Percentiles rank a stretch among this genome's conserved stretches.
Conservation (phyloP, 441 rosid genomes). For the Erodium chrysanthum region DNA sequence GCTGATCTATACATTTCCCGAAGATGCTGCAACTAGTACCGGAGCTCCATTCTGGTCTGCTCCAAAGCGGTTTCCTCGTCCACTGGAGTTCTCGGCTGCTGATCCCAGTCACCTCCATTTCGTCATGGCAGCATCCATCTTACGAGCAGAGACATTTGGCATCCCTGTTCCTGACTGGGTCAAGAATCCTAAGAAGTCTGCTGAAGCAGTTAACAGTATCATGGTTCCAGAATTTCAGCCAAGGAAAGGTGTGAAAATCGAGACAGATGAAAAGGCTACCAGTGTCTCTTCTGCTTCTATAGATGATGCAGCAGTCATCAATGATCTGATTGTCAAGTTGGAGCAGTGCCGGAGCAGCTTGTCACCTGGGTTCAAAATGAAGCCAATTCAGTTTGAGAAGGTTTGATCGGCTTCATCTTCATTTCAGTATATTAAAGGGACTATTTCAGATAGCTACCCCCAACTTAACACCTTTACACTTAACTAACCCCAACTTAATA, state of each 20-base stretch:
- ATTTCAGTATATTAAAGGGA: not conserved
- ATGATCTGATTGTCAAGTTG: constrained; percentile 45
- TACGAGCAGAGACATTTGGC: constrained; percentile 81
- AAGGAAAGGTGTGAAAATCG: constrained; percentile 63
- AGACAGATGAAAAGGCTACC: constrained; percentile 82
- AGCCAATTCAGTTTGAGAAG: constrained; percentile 87
- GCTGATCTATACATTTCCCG: constrained; percentile 75
- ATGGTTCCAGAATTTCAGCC: constrained; percentile 83
- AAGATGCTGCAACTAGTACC: constrained; percentile 74
- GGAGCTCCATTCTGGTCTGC: constrained; percentile 96
- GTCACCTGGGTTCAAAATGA: constrained; percentile 58
- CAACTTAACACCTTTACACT: too few species aligned
- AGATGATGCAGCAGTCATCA: constrained; percentile 67
- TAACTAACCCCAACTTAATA: too few species aligned
- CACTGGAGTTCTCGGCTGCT: constrained; percentile 56
- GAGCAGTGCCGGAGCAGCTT: constrained; percentile 48
- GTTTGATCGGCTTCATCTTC: constrained; percentile 22
- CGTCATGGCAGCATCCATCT: constrained; percentile 55
- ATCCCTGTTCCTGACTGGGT: constrained; percentile 67
- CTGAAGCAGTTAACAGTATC: constrained; percentile 59
- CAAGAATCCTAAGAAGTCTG: constrained; percentile 40
- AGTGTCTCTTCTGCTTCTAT: constrained; percentile 44
- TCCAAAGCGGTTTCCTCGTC: constrained; percentile 82
- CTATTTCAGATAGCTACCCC: too few species aligned
- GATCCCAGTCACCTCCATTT: constrained; percentile 63